These are phyloP conservation scores for Irpex rosettiformis DNA, from an alignment of 1,284 basidiomycete genomes.

Conservation along the genomic window DNA sequence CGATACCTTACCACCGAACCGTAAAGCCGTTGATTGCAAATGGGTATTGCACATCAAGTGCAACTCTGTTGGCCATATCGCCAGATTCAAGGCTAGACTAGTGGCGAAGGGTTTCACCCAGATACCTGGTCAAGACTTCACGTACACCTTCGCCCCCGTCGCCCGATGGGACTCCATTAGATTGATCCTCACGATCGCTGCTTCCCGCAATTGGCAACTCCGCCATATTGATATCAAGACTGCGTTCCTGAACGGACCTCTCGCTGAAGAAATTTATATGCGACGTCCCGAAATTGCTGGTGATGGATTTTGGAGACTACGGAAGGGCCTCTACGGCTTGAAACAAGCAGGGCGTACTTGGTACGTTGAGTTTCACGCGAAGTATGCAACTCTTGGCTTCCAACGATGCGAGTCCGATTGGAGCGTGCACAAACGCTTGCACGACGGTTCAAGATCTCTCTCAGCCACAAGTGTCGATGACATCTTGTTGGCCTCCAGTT, in stretches of 20 bases:
- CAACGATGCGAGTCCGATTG: slow-evolving; percentile 23
- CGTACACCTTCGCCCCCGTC: slow-evolving; percentile 42
- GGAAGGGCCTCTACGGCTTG: slow-evolving; percentile 25
- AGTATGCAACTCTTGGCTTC: slow-evolving; percentile 22
- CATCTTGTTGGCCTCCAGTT: slow-evolving; percentile 22
- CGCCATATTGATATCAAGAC: slow-evolving; percentile 31
- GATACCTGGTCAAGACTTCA: slow-evolving; percentile 8
- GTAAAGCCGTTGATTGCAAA: slow-evolving; percentile 23
- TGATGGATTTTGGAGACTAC: slow-evolving; percentile 12
- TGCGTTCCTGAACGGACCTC: slow-evolving; percentile 28
- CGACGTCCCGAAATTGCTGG: slow-evolving; percentile 22
- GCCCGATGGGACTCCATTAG: slow-evolving; percentile 28
- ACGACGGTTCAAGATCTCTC: slow-evolving; percentile 11
- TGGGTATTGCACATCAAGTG: slow-evolving; percentile 30
- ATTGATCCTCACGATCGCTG: slow-evolving; percentile 28
- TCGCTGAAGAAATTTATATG: slow-evolving; percentile 35
- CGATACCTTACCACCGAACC: slow-evolving; percentile 17
- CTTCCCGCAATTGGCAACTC: slow-evolving; percentile 27
- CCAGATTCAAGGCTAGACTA: slow-evolving; percentile 32
- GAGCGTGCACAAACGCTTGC: slow-evolving; percentile 27
- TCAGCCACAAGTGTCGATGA: slow-evolving; percentile 32
- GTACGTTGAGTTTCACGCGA: slow-evolving; percentile 20
- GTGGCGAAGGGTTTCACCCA: slow-evolving; percentile 39
- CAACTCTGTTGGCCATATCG: slow-evolving; percentile 25
- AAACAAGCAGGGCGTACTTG: slow-evolving; percentile 28